Percentiles rank a stretch among this genome's conserved stretches.
Evolutionary conservation across 2,329 filamentous ascomycete genomes (phyloP).

Genomic region (Cladophialophora yegresii): DNA sequence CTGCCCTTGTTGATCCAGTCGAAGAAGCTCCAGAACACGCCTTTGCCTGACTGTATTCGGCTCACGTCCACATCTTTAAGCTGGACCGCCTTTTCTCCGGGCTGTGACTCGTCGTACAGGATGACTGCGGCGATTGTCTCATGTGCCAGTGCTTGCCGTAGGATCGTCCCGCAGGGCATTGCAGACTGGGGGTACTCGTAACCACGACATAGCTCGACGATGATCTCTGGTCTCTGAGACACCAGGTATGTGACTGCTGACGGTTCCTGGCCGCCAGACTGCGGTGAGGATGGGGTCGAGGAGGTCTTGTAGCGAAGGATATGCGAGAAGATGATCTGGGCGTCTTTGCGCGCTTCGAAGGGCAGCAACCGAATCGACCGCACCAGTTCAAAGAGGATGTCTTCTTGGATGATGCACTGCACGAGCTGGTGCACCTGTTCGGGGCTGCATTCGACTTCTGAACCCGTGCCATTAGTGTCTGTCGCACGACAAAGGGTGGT

Average conservation of each 20-base stretch:
- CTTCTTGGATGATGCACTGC: conserved; percentile 80
- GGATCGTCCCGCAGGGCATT: conserved; percentile 83
- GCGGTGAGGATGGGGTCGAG: conserved; percentile 58
- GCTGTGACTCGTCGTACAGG: conserved; percentile 82
- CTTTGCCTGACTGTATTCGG: conserved; percentile 71
- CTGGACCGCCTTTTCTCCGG: conserved; percentile 72
- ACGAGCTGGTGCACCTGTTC: conserved; percentile 88
- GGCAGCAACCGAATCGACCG: conserved; percentile 80
- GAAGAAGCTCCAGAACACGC: conserved; percentile 96
- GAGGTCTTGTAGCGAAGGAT: conserved; percentile 85
- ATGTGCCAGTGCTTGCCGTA: conserved; percentile 86
- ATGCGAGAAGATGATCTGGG: conserved; percentile 92
- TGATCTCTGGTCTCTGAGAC: conserved; percentile 79
- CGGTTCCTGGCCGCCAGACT: conserved; percentile 63
- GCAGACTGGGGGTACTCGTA: conserved; percentile 91
- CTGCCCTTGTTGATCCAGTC: conserved; percentile 95
- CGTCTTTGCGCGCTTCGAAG: conserved; percentile 95
- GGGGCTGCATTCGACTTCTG: conserved; percentile 82
- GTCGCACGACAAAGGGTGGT: neutral
- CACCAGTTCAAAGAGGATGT: conserved; percentile 81
- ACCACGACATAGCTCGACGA: conserved; percentile 83
- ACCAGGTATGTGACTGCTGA: conserved; percentile 87
- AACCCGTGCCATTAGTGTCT: conserved; percentile 8
- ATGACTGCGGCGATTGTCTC: conserved; percentile 89
- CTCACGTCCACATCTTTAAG: conserved; percentile 76